These are phyloP conservation scores for Tetracladium maxilliforme DNA, from an alignment of 2,329 filamentous ascomycete genomes.

Conservation along the genomic window DNA sequence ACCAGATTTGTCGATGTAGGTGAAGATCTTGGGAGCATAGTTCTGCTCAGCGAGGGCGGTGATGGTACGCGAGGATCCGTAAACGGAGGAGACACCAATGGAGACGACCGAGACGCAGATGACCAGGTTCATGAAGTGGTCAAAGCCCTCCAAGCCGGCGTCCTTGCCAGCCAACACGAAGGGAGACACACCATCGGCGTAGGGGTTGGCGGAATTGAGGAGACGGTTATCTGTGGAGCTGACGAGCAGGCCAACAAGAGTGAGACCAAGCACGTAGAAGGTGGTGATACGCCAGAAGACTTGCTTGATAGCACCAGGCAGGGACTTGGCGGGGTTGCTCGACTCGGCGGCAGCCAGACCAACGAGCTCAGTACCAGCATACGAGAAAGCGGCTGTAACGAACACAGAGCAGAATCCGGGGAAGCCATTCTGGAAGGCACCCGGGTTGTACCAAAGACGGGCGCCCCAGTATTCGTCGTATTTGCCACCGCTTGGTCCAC, in stretches of 20 bases:
- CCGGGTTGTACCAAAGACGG: slow-evolving; percentile 28
- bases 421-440: slow-evolving; percentile 29
- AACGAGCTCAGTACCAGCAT: slow-evolving; percentile 35
- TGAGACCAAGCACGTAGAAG: slow-evolving; percentile 36
- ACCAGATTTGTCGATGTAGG: slow-evolving; percentile 41
- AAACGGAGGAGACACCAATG: slow-evolving; percentile 43
- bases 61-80: slow-evolving; percentile 42
- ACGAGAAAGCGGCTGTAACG: slow-evolving; percentile 34
- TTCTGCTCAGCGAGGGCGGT: slow-evolving; percentile 43
- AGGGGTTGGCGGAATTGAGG: slow-evolving; percentile 18
- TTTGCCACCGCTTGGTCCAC: slow-evolving; percentile 33
- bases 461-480: slow-evolving; percentile 33
- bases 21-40: slow-evolving; percentile 40
- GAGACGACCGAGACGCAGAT: slow-evolving; percentile 43
- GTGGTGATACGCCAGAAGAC: slow-evolving; percentile 38
- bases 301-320: slow-evolving; percentile 35
- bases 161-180: slow-evolving; percentile 43
- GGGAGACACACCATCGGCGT: slow-evolving; percentile 31
- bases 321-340: slow-evolving; percentile 27
- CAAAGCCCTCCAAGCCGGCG: slow-evolving; percentile 33
- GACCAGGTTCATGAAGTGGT: slow-evolving; percentile 42
- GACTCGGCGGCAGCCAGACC: slow-evolving; percentile 37
- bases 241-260: slow-evolving; percentile 34
- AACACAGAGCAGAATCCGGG: slow-evolving; percentile 35
- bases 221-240: slow-evolving; percentile 25